phyloP scores from a whole-genome alignment of 352 stramenopile genomes.

The Pythium aristosporum region DNA sequence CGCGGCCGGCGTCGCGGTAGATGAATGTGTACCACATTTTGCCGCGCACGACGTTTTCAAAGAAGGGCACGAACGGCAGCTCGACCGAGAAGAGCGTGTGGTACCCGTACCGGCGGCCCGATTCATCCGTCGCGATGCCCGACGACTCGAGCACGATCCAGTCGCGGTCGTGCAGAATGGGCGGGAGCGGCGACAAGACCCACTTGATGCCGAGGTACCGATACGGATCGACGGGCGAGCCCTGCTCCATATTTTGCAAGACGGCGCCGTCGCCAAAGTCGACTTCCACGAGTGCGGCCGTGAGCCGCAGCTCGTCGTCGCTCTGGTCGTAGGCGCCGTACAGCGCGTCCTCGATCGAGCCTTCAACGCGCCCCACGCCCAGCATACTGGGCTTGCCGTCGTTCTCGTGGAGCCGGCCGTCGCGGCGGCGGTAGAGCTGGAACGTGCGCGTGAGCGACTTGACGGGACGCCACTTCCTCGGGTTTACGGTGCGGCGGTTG shows the following conservation, averaged over 20 bases:
- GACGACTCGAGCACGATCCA: constrained; percentile 46
- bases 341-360: constrained; percentile 50
- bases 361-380: constrained; percentile 41
- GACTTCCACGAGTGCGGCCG: constrained; percentile 31
- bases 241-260: constrained; percentile 43
- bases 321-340: constrained; percentile 52
- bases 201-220: constrained; percentile 62
- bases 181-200: constrained; percentile 25
- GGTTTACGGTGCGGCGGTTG: constrained; percentile 23
- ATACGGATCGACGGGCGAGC: constrained; percentile 39
- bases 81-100: constrained; percentile 49
- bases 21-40: constrained; percentile 42
- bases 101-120: constrained; percentile 40
- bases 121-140: constrained; percentile 38
- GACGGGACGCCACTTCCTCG: constrained; percentile 43
- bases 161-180: constrained; percentile 35
- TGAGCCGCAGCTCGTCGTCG: constrained; percentile 49
- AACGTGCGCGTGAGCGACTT: constrained; percentile 11
- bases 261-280: constrained; percentile 32
- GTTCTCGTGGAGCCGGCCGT: constrained; percentile 26
- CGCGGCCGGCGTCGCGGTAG: constrained; percentile 38
- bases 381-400: constrained; percentile 37
- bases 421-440: constrained; percentile 42
- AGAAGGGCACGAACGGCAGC: constrained; percentile 39
- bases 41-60: constrained; percentile 43